Percentiles rank a stretch among this genome's conserved stretches.
These are phyloP conservation scores for Thymus quinquecostatus DNA, from an alignment of 257 asterid species.

Conservation along the genomic window DNA sequence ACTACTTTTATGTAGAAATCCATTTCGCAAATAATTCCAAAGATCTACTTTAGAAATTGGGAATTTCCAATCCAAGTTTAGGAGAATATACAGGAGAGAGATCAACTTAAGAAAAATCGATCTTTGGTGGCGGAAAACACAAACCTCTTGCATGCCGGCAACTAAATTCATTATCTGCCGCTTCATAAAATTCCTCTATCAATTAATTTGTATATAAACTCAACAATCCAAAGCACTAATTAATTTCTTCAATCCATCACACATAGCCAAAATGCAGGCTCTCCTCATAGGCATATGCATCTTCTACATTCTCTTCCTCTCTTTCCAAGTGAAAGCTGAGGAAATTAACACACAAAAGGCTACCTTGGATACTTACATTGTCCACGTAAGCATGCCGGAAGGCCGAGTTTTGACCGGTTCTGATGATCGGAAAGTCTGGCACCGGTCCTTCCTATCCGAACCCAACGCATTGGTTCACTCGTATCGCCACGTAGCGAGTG, in stretches of 20 bases:
- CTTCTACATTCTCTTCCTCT: slow-evolving; percentile 13
- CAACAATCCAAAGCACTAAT: not conserved
- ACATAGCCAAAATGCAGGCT: not conserved
- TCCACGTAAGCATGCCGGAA: slow-evolving; percentile 36
- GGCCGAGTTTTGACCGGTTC: slow-evolving; percentile 21
- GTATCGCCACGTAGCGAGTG: slow-evolving; percentile 43
- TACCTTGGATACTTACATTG: slow-evolving; percentile 44
- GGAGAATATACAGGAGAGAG: too few species aligned
- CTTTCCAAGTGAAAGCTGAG: slow-evolving; percentile 22
- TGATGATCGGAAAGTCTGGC: slow-evolving; percentile 29
- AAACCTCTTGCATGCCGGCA: too few species aligned
- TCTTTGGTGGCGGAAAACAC: too few species aligned
- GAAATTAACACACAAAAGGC: not conserved
- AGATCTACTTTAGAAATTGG: too few species aligned
- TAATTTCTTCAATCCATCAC: too few species aligned
- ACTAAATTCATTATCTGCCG: too few species aligned
- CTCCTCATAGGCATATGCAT: slow-evolving; percentile 15
- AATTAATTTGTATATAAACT: too few species aligned
- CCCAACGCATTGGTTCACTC: slow-evolving; percentile 38
- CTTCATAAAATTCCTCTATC: too few species aligned
- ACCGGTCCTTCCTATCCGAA: slow-evolving; percentile 42
- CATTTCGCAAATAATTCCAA: too few species aligned
- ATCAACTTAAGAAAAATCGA: too few species aligned
- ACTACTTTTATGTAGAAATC: too few species aligned
- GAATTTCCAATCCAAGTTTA: too few species aligned